Percentiles rank a stretch among this genome's conserved stretches.
Evolutionary conservation across 2,329 filamentous ascomycete species (phyloP).

Genomic region (Raffaelea ambrosiae): DNA sequence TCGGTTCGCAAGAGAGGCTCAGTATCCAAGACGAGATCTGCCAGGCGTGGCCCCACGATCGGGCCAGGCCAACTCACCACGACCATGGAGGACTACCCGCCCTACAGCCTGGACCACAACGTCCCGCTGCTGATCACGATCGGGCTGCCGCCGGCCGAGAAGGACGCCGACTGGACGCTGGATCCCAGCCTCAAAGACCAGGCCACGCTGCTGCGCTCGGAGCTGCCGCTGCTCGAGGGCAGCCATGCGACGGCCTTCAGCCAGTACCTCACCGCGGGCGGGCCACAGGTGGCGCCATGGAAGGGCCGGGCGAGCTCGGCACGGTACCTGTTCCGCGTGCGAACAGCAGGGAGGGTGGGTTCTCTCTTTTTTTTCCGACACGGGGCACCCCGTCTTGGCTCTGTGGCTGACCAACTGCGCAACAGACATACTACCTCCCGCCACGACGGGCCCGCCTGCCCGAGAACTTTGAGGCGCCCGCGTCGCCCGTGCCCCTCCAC

Average conservation of each 20-base stretch:
- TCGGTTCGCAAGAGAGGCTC: too few species aligned
- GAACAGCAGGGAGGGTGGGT: slow-evolving; percentile 73
- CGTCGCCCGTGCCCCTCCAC: slow-evolving; percentile 56
- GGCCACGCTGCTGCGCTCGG: slow-evolving; percentile 58
- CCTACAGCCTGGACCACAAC: slow-evolving; percentile 77
- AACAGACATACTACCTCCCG: slow-evolving; percentile 46
- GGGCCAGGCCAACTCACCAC: too few species aligned
- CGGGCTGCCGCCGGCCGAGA: slow-evolving; percentile 47
- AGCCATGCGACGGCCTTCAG: slow-evolving; percentile 58
- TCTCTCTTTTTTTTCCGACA: neutral
- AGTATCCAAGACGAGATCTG: too few species aligned
- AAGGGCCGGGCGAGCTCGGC: slow-evolving; percentile 45
- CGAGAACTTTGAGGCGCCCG: slow-evolving; percentile 38
- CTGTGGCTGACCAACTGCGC: neutral
- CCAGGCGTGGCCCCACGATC: too few species aligned
- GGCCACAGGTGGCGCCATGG: slow-evolving; percentile 60
- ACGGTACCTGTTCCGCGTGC: slow-evolving; percentile 58
- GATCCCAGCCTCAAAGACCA: slow-evolving; percentile 47
- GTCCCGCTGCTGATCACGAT: slow-evolving; percentile 77
- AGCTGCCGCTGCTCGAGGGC: slow-evolving; percentile 58
- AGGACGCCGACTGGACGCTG: slow-evolving; percentile 24
- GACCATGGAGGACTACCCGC: slow-evolving; percentile 74
- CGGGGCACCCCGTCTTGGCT: too few species aligned
- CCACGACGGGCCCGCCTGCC: slow-evolving; percentile 47
- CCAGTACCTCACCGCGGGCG: slow-evolving; percentile 55